Percentiles rank a stretch among this genome's conserved stretches.
Evolutionary conservation across 345 rosid species (phyloP).

Genomic region (Gossypium raimondii): DNA sequence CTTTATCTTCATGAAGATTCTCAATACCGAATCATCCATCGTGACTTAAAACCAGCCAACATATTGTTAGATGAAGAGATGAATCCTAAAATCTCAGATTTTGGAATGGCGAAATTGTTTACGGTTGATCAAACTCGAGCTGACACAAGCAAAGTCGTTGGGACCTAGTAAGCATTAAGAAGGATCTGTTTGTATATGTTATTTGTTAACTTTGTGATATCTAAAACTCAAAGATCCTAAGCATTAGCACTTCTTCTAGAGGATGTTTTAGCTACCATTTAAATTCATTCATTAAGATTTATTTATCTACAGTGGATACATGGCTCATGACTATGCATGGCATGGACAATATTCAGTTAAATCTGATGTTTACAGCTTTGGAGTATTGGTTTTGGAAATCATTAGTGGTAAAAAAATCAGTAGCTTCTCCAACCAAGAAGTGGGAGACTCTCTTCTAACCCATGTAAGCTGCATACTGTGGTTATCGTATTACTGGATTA

Average conservation of each 20-base stretch:
- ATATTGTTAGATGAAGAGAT: conserved; percentile 36
- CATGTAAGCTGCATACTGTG: not conserved
- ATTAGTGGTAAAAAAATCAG: conserved; percentile 36
- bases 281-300: not conserved
- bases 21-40: too few species aligned
- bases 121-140: not conserved
- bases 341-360: conserved; percentile 45
- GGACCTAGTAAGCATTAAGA: too few species aligned
- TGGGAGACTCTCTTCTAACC: not conserved
- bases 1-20: too few species aligned
- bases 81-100: conserved; percentile 49
- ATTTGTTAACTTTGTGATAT: too few species aligned
- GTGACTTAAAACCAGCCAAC: conserved; percentile 22
- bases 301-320: conserved; percentile 34
- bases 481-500: not conserved
- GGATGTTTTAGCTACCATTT: not conserved
- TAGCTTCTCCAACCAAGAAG: not conserved
- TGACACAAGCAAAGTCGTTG: too few species aligned
- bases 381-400: conserved; percentile 49
- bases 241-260: not conserved
- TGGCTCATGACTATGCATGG: conserved; percentile 54
- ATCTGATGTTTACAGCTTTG: conserved; percentile 54
- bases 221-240: not conserved
- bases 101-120: conserved; percentile 41
- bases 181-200: too few species aligned